phyloP scores from a whole-genome alignment of 208 protist species.

The Trypanosoma mega region DNA sequence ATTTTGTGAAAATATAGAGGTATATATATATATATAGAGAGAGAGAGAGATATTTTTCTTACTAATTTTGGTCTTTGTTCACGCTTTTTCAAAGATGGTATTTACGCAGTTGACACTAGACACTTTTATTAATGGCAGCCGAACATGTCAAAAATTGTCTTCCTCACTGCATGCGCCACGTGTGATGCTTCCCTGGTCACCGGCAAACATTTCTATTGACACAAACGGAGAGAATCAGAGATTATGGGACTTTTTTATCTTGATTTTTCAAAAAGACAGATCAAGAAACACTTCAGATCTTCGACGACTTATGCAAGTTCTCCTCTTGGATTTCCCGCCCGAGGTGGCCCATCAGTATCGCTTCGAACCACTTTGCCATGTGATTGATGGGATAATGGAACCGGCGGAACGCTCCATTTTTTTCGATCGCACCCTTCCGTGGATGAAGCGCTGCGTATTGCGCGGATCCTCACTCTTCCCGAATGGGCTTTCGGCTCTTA shows the following conservation, averaged over 20 bases:
- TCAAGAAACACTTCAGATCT: conserved; percentile 21
- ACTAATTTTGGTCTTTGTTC: no score
- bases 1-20: no score
- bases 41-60: no score
- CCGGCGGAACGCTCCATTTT: conserved; percentile 32
- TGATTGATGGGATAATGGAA: conserved; percentile 30
- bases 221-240: not conserved
- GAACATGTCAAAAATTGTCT: no score
- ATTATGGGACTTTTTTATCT: conserved; percentile 33
- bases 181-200: conserved; percentile 47
- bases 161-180: no score
- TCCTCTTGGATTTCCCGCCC: conserved; percentile 23
- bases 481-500: conserved; percentile 30
- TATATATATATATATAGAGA: not conserved
- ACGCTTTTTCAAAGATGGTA: no score
- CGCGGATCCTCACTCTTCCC: conserved; percentile 23
- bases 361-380: conserved; percentile 28
- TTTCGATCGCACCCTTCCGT: conserved; percentile 52
- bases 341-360: conserved; percentile 6
- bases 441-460: conserved; percentile 44
- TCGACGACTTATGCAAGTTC: conserved; percentile 28
- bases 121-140: no score
- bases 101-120: no score
- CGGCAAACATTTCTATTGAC: conserved; percentile 15
- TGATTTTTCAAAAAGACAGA: conserved; percentile 23